Evolutionary conservation across 257 asterid genomes (phyloP), one percentile per base, ranked within the genome.

Genomic region (Solanum arcanum): DNA sequence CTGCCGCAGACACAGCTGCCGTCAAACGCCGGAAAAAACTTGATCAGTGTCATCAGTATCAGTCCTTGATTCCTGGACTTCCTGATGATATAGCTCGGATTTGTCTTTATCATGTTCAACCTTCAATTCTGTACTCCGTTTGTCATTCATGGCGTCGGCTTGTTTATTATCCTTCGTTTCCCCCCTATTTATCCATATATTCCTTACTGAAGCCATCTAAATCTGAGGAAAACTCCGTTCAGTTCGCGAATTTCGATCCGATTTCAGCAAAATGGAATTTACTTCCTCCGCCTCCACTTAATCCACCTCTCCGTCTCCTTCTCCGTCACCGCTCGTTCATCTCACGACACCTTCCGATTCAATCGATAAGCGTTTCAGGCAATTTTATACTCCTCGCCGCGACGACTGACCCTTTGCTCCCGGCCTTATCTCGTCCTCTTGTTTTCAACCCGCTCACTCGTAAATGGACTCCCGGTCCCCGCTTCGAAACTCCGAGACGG

Each of bases 111-210:
- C 89, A 44, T 18, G 94, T 95, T 14, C 95, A 89, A 18, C 94
- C 99, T 15, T 83, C 91, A 2, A 66, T 49, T 33, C 94, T 96
- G 83, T 95, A 87, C 93, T 90, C 95, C 83, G 96, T 96, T 70
- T 95, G 96, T 89, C 90, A 83, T 13, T 89, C 98, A 0, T 96
- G 99, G 99, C 98, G 98, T 83, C 93, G 93, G 85, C 93, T 96
- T 27, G 88, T 94, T 1, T 96, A 95, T 89, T 90, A 97, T 18
- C 94, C 98, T 5, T 91, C 94, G 3, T 94, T 95, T 85, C 93
- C 97, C 0, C 96, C 95, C 1, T 96, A 92, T 64, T 90, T 94
- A 77, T 95, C 99, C 31, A 91, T 96, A 70, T 94, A 91, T 83
- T 90, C 96, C 18, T 89, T 96, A 84, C 37, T 91, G 16, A 56